phyloP scores from a whole-genome alignment of 768 basidiomycete genomes.

The Xanthoconium purpureum region DNA sequence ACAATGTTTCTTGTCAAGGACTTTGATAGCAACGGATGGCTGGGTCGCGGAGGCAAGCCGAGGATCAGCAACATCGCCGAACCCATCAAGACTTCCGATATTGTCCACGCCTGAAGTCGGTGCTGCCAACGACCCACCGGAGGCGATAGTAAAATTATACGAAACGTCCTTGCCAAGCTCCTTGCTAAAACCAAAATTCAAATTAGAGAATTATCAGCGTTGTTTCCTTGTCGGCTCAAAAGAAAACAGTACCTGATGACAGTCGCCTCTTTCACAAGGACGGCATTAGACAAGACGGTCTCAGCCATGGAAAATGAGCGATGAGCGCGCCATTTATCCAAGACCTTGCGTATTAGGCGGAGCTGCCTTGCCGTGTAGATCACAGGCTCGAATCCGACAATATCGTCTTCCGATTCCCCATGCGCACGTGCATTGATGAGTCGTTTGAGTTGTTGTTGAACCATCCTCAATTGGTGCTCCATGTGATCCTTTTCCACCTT shows the following conservation, averaged over 20 bases:
- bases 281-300: slow-evolving; percentile 76
- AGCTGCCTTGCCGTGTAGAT: slow-evolving; percentile 82
- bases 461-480: slow-evolving; percentile 80
- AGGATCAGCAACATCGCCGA: slow-evolving; percentile 90
- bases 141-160: slow-evolving; percentile 92
- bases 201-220: slow-evolving; percentile 4
- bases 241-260: slow-evolving; percentile 65
- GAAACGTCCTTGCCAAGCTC: slow-evolving; percentile 83
- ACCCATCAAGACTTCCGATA: slow-evolving; percentile 83
- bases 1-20: slow-evolving; percentile 83
- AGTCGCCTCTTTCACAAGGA: slow-evolving; percentile 91
- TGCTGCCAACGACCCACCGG: slow-evolving; percentile 72
- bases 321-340: slow-evolving; percentile 84
- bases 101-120: slow-evolving; percentile 83
- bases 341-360: slow-evolving; percentile 73
- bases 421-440: slow-evolving; percentile 72
- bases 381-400: slow-evolving; percentile 69
- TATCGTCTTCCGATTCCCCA: slow-evolving; percentile 68
- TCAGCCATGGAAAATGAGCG: slow-evolving; percentile 92
- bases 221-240: not conserved
- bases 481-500: slow-evolving; percentile 91
- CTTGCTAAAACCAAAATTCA: slow-evolving; percentile 48
- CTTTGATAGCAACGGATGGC: slow-evolving; percentile 85
- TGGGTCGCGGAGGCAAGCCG: slow-evolving; percentile 69
- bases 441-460: slow-evolving; percentile 79